Evolutionary conservation across 805 yeast species (phyloP).

Genomic region (Zygoascus tannicola): DNA sequence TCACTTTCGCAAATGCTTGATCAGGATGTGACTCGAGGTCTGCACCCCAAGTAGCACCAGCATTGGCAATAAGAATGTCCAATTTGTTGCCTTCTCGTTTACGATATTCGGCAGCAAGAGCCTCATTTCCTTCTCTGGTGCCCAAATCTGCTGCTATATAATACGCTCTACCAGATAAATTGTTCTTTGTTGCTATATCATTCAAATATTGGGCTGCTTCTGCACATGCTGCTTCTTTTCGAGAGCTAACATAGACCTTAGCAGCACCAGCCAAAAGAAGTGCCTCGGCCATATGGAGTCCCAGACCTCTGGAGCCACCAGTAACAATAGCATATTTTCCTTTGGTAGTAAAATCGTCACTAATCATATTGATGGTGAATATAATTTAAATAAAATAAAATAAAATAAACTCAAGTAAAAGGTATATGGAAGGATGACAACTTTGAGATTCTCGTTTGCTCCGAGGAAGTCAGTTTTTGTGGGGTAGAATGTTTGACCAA

Average conservation of each 20-base stretch:
- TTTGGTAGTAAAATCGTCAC: conserved; percentile 5
- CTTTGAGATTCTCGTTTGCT: too few species aligned
- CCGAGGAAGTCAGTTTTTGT: too few species aligned
- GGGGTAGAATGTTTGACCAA: too few species aligned
- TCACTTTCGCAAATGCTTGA: conserved; percentile 50
- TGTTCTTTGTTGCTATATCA: conserved; percentile 18
- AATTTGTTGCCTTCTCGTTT: conserved; percentile 34
- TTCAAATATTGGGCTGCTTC: conserved; percentile 39
- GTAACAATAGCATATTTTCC: conserved; percentile 61
- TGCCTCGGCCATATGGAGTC: conserved; percentile 58
- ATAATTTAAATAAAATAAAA: too few species aligned
- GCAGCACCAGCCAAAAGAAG: conserved; percentile 54
- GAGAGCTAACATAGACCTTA: conserved; percentile 52
- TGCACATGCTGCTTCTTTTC: conserved; percentile 53
- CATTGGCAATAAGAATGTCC: conserved; percentile 63
- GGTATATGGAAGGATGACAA: too few species aligned
- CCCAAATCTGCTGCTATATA: conserved; percentile 53
- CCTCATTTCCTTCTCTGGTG: conserved; percentile 38
- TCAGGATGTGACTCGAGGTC: conserved; percentile 52
- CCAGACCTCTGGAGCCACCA: conserved; percentile 72
- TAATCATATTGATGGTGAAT: too few species aligned
- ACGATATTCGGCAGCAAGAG: conserved; percentile 35
- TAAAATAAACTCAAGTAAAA: too few species aligned
- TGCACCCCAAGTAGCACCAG: conserved; percentile 76
- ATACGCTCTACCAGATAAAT: conserved; percentile 28